phyloP scores from a whole-genome alignment of 331 rosid species.

The Rhamnella rubrinervis region DNA sequence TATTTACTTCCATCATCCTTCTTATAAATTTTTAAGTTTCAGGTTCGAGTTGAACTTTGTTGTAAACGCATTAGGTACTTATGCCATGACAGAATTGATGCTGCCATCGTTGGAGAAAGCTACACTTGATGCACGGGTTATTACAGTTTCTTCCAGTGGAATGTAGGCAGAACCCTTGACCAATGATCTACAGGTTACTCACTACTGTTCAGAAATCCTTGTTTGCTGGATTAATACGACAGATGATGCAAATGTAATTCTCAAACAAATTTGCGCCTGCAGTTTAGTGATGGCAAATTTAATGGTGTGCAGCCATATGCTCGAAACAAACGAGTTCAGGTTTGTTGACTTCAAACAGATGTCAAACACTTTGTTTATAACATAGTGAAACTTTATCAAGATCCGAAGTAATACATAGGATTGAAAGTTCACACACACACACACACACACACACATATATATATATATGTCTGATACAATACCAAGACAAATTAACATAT shows the following conservation, averaged over 20 bases:
- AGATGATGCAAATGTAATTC: conserved; percentile 10
- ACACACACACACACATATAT: too few relatives aligned
- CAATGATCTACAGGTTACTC: conserved; percentile 69
- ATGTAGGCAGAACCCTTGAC: conserved; percentile 83
- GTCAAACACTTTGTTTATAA: neutral
- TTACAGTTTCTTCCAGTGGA: conserved; percentile 96
- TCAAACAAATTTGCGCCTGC: conserved; percentile 23
- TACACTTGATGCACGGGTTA: conserved; percentile 84
- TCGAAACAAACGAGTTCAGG: conserved; percentile 90
- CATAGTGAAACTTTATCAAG: neutral
- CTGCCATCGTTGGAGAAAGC: conserved; percentile 77
- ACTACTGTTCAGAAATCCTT: neutral
- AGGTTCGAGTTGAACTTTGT: conserved; percentile 86
- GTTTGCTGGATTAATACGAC: conserved; percentile 3
- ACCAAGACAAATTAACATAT: too few relatives aligned
- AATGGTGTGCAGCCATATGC: conserved; percentile 76
- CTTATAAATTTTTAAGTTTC: conserved; percentile 23
- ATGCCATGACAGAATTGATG: conserved; percentile 68
- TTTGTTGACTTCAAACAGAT: conserved; percentile 21
- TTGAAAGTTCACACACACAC: too few relatives aligned
- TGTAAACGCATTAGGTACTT: conserved; percentile 79
- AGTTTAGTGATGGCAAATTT: conserved; percentile 59
- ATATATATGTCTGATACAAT: too few relatives aligned
- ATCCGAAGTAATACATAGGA: too few relatives aligned
- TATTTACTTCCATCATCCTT: neutral